Conservation (phyloP, 192 early-diverging fungal species). For the Backusella tarrabulga region DNA sequence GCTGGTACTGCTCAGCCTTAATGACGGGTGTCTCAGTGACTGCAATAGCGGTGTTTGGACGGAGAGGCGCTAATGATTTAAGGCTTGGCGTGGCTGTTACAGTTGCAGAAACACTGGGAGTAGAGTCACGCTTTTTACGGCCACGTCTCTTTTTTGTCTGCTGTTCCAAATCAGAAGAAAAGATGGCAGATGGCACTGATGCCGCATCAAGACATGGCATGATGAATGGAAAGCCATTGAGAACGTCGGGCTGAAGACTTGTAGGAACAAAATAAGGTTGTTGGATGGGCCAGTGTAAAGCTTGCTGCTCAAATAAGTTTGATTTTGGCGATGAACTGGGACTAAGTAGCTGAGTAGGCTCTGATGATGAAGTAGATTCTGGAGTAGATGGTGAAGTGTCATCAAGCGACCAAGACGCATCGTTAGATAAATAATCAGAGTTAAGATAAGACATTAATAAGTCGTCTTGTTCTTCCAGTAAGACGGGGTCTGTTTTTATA, state of each 20-base stretch:
- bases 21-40: background rate
- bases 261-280: background rate
- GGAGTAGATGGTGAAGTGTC: slow-evolving; percentile 2
- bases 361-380: slow-evolving; percentile 5
- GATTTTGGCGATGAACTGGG: slow-evolving; percentile 3
- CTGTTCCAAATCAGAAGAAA: slow-evolving; percentile 15
- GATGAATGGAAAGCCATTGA: background rate
- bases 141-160: slow-evolving; percentile 16
- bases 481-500: slow-evolving; percentile 1
- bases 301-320: background rate
- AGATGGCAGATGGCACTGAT: slow-evolving; percentile 2
- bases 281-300: background rate
- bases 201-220: background rate
- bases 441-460: slow-evolving; percentile 32
- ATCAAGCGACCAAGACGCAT: background rate
- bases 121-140: slow-evolving; percentile 18
- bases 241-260: background rate
- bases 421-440: slow-evolving; percentile 20
- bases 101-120: background rate
- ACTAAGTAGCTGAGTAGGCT: background rate
- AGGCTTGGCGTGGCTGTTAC: background rate
- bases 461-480: slow-evolving; percentile 32
- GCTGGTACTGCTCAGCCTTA: background rate
- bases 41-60: background rate
- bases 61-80: background rate